Percentiles rank a stretch among this genome's conserved stretches.
These are phyloP conservation scores for Ramaria sp. DNA, from an alignment of 768 basidiomycete species.

Conservation along the genomic window DNA sequence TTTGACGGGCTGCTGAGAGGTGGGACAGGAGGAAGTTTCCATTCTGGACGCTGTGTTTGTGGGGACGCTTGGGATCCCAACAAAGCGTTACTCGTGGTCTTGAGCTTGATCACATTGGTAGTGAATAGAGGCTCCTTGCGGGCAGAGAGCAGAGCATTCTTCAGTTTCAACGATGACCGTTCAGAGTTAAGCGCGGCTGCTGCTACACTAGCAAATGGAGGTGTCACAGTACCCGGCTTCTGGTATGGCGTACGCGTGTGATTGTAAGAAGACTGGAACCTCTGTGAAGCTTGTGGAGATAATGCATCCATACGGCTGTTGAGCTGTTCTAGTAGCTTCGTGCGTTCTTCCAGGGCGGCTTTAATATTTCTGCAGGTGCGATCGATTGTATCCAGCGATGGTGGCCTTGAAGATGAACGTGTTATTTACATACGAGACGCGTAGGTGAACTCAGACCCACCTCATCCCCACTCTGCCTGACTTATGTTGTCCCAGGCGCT, in stretches of 20 bases:
- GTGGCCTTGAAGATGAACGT: conserved; percentile 42
- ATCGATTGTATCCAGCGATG: conserved; percentile 76
- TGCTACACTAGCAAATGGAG: conserved; percentile 48
- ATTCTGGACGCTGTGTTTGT: not conserved
- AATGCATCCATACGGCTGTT: conserved; percentile 39
- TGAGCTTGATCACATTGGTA: conserved; percentile 29
- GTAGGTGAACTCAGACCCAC: conserved; percentile 28
- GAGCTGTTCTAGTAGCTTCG: conserved; percentile 40
- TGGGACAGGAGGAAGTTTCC: not conserved
- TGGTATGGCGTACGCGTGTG: not conserved
- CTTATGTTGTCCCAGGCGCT: conserved; percentile 50
- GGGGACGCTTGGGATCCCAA: no score
- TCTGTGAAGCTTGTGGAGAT: conserved; percentile 10
- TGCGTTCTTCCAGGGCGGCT: conserved; percentile 52
- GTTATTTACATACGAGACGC: not conserved
- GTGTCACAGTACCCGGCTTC: not conserved
- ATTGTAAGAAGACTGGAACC: conserved; percentile 8
- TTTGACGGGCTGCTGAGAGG: not conserved
- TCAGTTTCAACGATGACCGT: conserved; percentile 58
- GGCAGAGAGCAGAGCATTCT: conserved; percentile 49
- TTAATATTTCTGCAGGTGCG: conserved; percentile 83
- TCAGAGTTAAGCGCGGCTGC: conserved; percentile 79
- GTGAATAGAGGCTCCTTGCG: conserved; percentile 63
- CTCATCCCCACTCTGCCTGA: conserved; percentile 52
- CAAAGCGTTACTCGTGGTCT: not conserved